These are phyloP conservation scores for Onygena corvina DNA, from an alignment of 2,329 filamentous ascomycete species.

Conservation along the genomic window DNA sequence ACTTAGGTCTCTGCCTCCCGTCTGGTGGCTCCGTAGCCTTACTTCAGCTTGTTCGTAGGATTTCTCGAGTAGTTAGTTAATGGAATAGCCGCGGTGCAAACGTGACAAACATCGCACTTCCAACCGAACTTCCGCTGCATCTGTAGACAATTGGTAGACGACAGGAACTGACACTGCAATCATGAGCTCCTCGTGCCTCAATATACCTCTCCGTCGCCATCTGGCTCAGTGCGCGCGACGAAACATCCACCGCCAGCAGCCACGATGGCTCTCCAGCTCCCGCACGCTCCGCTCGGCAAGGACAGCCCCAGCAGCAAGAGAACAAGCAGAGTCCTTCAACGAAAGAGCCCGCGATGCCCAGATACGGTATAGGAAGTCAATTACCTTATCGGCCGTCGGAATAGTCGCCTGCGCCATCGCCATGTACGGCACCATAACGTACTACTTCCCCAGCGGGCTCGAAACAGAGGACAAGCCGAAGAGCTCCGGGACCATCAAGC, in stretches of 20 bases:
- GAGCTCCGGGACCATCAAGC: slow-evolving; percentile 21
- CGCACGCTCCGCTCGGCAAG: slow-evolving; percentile 19
- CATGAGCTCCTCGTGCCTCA: slow-evolving; percentile 8
- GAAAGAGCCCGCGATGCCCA: slow-evolving; percentile 19
- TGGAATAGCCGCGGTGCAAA: not conserved
- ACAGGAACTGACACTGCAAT: not conserved
- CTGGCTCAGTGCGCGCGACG: slow-evolving; percentile 13
- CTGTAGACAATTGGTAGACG: no score
- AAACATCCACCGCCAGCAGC: slow-evolving; percentile 7
- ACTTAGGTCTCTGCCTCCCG: no score
- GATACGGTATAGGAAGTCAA: slow-evolving; percentile 23
- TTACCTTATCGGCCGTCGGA: slow-evolving; percentile 27
- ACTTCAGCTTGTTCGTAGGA: no score
- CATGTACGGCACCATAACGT: slow-evolving; percentile 33
- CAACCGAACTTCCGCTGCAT: no score
- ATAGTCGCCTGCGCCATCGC: slow-evolving; percentile 30
- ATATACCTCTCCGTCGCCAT: slow-evolving; percentile 13
- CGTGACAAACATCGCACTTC: slow-evolving; percentile 1
- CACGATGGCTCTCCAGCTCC: slow-evolving; percentile 21
- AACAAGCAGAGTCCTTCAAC: slow-evolving; percentile 15
- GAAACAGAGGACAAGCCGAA: not conserved
- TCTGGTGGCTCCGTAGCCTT: no score
- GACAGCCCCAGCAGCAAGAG: slow-evolving; percentile 21
- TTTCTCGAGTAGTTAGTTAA: no score
- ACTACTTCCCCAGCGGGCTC: slow-evolving; percentile 21